Evolutionary conservation across 1,284 basidiomycete species (phyloP).

Genomic region (Fomes fomentarius): DNA sequence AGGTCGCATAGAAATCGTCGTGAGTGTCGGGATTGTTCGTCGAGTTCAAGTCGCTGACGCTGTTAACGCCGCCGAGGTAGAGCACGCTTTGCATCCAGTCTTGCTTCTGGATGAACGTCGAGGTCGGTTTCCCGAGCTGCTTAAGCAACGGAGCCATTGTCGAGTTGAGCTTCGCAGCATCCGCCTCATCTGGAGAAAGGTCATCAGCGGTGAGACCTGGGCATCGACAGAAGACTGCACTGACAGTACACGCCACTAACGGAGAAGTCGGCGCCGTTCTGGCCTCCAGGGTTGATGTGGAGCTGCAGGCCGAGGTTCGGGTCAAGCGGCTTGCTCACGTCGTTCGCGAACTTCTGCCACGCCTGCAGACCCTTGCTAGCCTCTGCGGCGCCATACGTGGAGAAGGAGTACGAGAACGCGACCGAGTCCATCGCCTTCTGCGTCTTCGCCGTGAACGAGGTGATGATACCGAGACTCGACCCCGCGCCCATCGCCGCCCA

Average conservation of each 20-base stretch:
- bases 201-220: no score
- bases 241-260: constrained; percentile 10
- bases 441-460: constrained; percentile 5
- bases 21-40: constrained; percentile 2
- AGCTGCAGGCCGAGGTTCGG: constrained; percentile 3
- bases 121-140: constrained; percentile 4
- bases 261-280: constrained; percentile 1
- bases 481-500: constrained; percentile 8
- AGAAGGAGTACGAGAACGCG: constrained; percentile 12
- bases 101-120: background rate
- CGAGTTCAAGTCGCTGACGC: constrained; percentile 1
- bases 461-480: constrained; percentile 5
- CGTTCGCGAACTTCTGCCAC: constrained; percentile 11
- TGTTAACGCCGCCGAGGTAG: constrained; percentile 5
- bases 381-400: constrained; percentile 3
- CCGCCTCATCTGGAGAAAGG: background rate
- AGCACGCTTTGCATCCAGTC: constrained; percentile 13
- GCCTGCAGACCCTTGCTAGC: constrained; percentile 10
- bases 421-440: constrained; percentile 6
- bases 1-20: constrained; percentile 13
- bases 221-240: background rate
- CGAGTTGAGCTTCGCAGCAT: constrained; percentile 12
- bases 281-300: constrained; percentile 2
- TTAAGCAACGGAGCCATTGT: constrained; percentile 10
- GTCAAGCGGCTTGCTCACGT: constrained; percentile 4